Base-by-base conservation (phyloP, 208 protist genomes). In the Endotrypanum monterogeii region DNA sequence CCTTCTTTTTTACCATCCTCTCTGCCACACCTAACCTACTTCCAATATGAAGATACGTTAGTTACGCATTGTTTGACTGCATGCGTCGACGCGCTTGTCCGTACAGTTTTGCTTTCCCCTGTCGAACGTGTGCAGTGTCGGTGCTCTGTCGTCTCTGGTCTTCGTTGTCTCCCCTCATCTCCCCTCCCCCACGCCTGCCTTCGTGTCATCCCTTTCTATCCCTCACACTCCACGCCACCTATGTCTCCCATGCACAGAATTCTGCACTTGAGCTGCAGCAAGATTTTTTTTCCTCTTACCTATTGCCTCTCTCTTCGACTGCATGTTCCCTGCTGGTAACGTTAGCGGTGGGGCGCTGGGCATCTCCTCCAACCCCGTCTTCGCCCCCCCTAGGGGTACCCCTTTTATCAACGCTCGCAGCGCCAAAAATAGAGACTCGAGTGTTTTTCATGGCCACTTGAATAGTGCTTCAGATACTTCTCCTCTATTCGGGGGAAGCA, bases 301-400 rank as follows among this genome's bases (percentile, higher is more conserved):
- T 66, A 68, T n/a, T n/a, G n/a, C n/a, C n/a, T n/a, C n/a, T n/a
- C 18, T 16, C 32, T 14, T 18, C 3, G 2, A 39, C 32, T 25
- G 39, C 30, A 78, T 78, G 74, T 66, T 78, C 28, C 9, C 58
- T 4, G 28, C 65, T 23, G 71, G 46, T n/a, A 28, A 51, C 30
- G 61, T 76, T 18, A 32, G 62, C 52, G 41, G 62, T n/a, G 73
- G 73, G 12, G 66, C 71, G 11, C 73, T 72, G 32, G 66, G 57
- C 57, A 28, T 25, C 14, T 25, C 73, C 18, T 61, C 56, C 11
- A 68, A 37, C 63, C 16, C 63, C 18, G 32, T 9, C 7, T 65
- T 48, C 63, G 16, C 14, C 25, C 3, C 41, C 16, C 25, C 44
- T 54, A 44, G 63, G 2, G 63, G 46, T 12, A 25, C 63, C 25